These are phyloP conservation scores for Epicoccum sorghinum DNA, from an alignment of 2,329 filamentous ascomycete species.

Conservation along the genomic window DNA sequence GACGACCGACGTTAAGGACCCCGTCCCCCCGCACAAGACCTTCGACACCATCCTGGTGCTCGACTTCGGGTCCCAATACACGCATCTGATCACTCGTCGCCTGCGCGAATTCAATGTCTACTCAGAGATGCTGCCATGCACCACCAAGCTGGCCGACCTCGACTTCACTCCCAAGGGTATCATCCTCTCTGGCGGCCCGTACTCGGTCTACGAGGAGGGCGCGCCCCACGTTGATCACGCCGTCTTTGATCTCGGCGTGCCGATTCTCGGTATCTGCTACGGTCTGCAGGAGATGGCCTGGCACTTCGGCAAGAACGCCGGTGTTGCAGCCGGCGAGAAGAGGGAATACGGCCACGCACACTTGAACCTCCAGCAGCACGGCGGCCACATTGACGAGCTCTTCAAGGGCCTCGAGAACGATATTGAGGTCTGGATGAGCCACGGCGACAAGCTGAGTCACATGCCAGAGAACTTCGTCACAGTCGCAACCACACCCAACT, in stretches of 20 bases:
- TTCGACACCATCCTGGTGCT: conserved; percentile 74
- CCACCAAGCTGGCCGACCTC: conserved; percentile 78
- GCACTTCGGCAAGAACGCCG: conserved; percentile 64
- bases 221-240: conserved; percentile 82
- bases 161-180: conserved; percentile 83
- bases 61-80: conserved; percentile 75
- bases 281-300: conserved; percentile 76
- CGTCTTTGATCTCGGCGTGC: conserved; percentile 75
- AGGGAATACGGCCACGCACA: conserved; percentile 75
- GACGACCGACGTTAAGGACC: conserved; percentile 49
- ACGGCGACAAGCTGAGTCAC: conserved; percentile 81
- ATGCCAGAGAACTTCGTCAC: conserved; percentile 75
- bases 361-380: conserved; percentile 65
- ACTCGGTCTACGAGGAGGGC: conserved; percentile 80
- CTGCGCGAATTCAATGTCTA: conserved; percentile 82
- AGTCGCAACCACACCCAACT: conserved; percentile 77
- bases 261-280: conserved; percentile 68
- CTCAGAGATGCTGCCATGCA: conserved; percentile 88
- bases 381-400: conserved; percentile 72
- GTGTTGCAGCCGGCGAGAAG: conserved; percentile 69
- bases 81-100: conserved; percentile 75
- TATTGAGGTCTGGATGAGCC: conserved; percentile 82
- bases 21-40: conserved; percentile 55
- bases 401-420: conserved; percentile 77
- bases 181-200: conserved; percentile 74